A percentile compares a stretch with the other conserved stretches of the same genome.
phyloP scores from a whole-genome alignment of 345 rosid species.

The Garcia nutans region DNA sequence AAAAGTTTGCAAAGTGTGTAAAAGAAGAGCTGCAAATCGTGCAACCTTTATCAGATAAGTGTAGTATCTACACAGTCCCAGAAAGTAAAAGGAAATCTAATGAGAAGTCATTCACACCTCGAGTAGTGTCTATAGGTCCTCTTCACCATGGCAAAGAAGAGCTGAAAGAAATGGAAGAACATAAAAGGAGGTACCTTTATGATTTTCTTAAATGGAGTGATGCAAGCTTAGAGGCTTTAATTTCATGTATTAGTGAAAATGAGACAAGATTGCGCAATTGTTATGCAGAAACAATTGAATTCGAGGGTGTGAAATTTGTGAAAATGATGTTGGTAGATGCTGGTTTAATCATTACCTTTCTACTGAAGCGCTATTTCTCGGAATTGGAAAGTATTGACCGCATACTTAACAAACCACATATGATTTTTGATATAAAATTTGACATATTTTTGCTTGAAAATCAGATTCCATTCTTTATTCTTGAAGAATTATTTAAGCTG shows the following conservation, averaged over 20 bases:
- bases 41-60: background rate
- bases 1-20: background rate
- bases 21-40: background rate
- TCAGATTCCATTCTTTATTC: too few species aligned
- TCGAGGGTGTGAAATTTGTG: background rate
- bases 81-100: background rate
- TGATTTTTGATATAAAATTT: too few species aligned
- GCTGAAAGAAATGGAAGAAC: constrained; percentile 10
- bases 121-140: constrained; percentile 24
- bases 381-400: background rate
- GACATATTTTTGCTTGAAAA: too few species aligned
- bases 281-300: constrained; percentile 8
- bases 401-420: background rate
- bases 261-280: constrained; percentile 1
- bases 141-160: constrained; percentile 14
- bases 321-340: constrained; percentile 17
- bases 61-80: constrained; percentile 18
- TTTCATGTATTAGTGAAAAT: background rate
- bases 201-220: background rate
- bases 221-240: background rate
- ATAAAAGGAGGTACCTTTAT: constrained; percentile 13
- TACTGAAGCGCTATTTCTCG: background rate
- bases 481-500: too few species aligned
- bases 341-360: constrained; percentile 6
- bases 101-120: constrained; percentile 13